Conservation (phyloP, 345 rosid species). For the Aurinia saxatilis region DNA sequence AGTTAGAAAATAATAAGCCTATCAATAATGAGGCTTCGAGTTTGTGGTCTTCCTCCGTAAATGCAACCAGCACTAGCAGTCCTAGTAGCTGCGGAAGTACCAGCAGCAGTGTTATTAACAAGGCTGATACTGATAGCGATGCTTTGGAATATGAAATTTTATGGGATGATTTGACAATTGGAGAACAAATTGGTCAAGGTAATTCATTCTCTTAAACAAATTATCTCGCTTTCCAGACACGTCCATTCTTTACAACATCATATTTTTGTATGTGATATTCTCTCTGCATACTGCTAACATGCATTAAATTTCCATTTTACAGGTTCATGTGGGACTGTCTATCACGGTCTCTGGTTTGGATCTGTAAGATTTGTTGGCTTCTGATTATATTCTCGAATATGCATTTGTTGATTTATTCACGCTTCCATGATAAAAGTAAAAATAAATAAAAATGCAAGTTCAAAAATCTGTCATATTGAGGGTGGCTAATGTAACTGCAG, state of each 20-base stretch:
- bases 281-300: conserved; percentile 11
- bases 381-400: neutral
- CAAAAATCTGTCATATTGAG: conserved; percentile 11
- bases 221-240: neutral
- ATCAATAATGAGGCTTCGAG: conserved; percentile 60
- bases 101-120: conserved; percentile 63
- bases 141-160: conserved; percentile 81
- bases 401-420: conserved; percentile 22
- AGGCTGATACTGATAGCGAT: conserved; percentile 67
- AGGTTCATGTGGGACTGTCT: conserved; percentile 99
- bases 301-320: conserved; percentile 22
- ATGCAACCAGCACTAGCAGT: conserved; percentile 85
- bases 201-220: conserved; percentile 5
- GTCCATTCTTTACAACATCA: neutral
- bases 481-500: conserved; percentile 40
- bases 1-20: conserved; percentile 42
- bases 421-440: neutral
- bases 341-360: conserved; percentile 97
- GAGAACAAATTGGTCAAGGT: conserved; percentile 97
- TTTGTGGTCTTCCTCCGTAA: conserved; percentile 70
- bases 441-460: neutral
- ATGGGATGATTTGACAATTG: conserved; percentile 87
- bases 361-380: conserved; percentile 74
- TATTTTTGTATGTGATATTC: conserved; percentile 13
- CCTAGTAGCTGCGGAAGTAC: conserved; percentile 91